phyloP scores from a whole-genome alignment of 495 filamentous ascomycete genomes.

The Daldinia decipiens region DNA sequence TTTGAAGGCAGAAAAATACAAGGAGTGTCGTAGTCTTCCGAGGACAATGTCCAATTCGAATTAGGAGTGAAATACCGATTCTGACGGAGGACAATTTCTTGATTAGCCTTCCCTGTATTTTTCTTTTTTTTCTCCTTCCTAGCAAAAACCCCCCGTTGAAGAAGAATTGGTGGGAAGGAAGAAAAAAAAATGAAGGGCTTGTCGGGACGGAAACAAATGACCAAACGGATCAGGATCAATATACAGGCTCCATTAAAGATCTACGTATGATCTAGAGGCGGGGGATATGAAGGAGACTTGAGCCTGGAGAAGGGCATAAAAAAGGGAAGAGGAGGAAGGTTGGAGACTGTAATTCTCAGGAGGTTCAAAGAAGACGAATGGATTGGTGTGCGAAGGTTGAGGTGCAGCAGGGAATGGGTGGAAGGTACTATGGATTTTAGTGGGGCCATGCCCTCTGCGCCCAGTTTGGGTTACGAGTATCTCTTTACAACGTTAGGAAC shows the following conservation, averaged over 20 bases:
- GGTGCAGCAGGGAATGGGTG: constrained; percentile 38
- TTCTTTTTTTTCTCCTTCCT: constrained; percentile 16
- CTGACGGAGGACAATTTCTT: constrained; percentile 34
- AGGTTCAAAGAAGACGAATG: constrained; percentile 44
- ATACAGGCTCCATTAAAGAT: constrained; percentile 70
- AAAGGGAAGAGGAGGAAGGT: constrained; percentile 52
- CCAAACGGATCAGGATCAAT: constrained; percentile 54
- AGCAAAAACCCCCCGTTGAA: constrained; percentile 44
- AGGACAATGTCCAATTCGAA: constrained; percentile 39
- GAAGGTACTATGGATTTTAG: constrained; percentile 45
- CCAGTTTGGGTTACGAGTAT: constrained; percentile 22
- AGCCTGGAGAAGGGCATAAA: constrained; percentile 55
- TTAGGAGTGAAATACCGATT: constrained; percentile 30
- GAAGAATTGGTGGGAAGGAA: constrained; percentile 49
- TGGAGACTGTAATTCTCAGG: constrained; percentile 52
- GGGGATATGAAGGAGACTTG: constrained; percentile 48
- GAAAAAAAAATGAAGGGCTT: constrained; percentile 46
- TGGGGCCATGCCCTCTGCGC: constrained; percentile 34
- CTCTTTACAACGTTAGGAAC: background rate
- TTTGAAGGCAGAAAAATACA: constrained; percentile 34
- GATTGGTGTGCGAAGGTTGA: constrained; percentile 30
- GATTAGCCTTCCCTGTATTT: constrained; percentile 29
- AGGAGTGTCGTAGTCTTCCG: constrained; percentile 41
- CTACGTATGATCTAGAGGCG: constrained; percentile 54
- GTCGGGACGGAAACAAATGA: constrained; percentile 36